Evolutionary conservation across 768 basidiomycete species (phyloP).

Genomic region (Brasilioporus rufonigricans): DNA sequence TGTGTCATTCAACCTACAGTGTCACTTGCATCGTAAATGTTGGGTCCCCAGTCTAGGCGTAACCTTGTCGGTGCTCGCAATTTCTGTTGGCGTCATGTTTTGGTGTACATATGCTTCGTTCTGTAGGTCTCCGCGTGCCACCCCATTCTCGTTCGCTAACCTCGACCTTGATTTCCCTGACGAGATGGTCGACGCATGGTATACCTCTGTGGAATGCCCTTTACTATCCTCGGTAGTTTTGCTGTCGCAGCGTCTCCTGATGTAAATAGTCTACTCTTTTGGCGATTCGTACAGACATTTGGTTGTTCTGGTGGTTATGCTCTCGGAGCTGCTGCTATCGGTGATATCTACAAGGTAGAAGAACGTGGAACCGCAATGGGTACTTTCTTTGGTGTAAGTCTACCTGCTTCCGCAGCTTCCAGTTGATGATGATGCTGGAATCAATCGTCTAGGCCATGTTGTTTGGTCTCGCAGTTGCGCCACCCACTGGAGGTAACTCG

Average conservation of each 20-base stretch:
- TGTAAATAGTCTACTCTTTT: slow-evolving; percentile 48
- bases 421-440: not conserved
- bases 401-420: not conserved
- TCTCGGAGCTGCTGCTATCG: slow-evolving; percentile 60
- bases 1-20: slow-evolving; percentile 16
- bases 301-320: slow-evolving; percentile 57
- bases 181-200: slow-evolving; percentile 67
- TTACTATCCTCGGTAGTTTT: slow-evolving; percentile 56
- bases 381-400: slow-evolving; percentile 49
- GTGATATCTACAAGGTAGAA: slow-evolving; percentile 65
- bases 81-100: slow-evolving; percentile 45
- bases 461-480: slow-evolving; percentile 61
- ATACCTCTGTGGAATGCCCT: slow-evolving; percentile 58
- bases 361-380: slow-evolving; percentile 62
- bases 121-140: slow-evolving; percentile 34
- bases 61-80: slow-evolving; percentile 47
- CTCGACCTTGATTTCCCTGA: not conserved
- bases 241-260: slow-evolving; percentile 53
- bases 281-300: slow-evolving; percentile 64
- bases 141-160: not conserved
- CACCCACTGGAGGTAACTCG: slow-evolving; percentile 49
- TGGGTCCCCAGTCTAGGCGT: slow-evolving; percentile 42
- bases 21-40: not conserved
- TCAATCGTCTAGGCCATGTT: slow-evolving; percentile 40
- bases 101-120: slow-evolving; percentile 54